phyloP scores from a whole-genome alignment of 1,284 basidiomycete genomes.

The Tremellales sp. region DNA sequence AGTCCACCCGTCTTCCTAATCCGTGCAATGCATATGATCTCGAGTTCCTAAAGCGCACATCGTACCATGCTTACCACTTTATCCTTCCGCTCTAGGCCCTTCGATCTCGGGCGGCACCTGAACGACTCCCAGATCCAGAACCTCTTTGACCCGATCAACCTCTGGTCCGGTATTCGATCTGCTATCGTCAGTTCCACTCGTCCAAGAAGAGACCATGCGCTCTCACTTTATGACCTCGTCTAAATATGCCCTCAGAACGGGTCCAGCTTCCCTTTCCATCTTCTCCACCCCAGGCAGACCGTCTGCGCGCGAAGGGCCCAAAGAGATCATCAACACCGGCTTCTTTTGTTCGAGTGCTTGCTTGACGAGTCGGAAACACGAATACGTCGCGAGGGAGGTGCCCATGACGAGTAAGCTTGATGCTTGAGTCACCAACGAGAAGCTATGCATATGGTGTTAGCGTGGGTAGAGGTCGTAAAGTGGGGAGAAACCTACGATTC shows the following conservation, averaged over 20 bases:
- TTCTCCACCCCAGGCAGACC: constrained; percentile 66
- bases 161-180: constrained; percentile 34
- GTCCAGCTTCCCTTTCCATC: constrained; percentile 67
- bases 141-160: constrained; percentile 32
- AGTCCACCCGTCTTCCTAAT: too few relatives aligned
- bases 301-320: constrained; percentile 82
- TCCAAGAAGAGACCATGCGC: background rate
- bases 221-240: constrained; percentile 41
- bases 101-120: constrained; percentile 36
- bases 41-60: too few relatives aligned
- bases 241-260: constrained; percentile 60
- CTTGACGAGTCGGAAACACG: constrained; percentile 80
- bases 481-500: constrained; percentile 58
- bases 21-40: too few relatives aligned
- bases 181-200: constrained; percentile 6
- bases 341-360: constrained; percentile 70
- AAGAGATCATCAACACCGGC: constrained; percentile 72
- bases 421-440: constrained; percentile 58
- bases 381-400: constrained; percentile 86
- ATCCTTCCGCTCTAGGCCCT: constrained; percentile 36
- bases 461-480: background rate
- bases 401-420: constrained; percentile 75
- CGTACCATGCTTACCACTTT: background rate
- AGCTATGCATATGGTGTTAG: constrained; percentile 49
- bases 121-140: constrained; percentile 38